Conservation (phyloP, 768 basidiomycete species). For the Lactarius akahatsu region DNA sequence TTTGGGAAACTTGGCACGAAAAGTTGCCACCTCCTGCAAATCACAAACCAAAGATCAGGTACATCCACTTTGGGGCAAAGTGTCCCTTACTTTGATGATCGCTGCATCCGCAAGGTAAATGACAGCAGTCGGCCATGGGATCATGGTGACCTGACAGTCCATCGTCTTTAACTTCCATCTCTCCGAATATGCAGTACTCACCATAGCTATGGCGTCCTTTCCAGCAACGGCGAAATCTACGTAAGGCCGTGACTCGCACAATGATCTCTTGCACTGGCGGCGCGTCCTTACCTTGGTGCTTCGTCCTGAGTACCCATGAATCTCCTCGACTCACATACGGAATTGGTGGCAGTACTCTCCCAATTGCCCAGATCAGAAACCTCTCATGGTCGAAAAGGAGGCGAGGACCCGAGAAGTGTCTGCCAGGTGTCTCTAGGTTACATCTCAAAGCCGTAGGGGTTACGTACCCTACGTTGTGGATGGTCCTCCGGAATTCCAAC, state of each 20-base stretch:
- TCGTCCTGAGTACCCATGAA: not conserved
- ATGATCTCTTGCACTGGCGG: no score
- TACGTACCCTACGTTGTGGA: not conserved
- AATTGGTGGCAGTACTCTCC: not conserved
- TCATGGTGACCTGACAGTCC: slow-evolving; percentile 4
- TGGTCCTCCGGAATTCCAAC: slow-evolving; percentile 12
- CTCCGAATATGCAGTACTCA: not conserved
- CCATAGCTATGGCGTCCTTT: slow-evolving; percentile 13
- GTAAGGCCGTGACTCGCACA: not conserved
- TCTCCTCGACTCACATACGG: not conserved
- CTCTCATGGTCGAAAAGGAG: not conserved
- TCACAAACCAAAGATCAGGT: slow-evolving; percentile 11
- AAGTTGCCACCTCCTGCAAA: slow-evolving; percentile 50
- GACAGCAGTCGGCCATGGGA: not conserved
- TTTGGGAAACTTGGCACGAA: slow-evolving; percentile 57
- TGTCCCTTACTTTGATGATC: slow-evolving; percentile 20
- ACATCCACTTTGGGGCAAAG: not conserved
- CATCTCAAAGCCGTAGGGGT: not conserved
- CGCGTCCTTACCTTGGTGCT: slow-evolving; percentile 12
- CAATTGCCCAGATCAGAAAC: not conserved
- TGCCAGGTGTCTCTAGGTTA: not conserved
- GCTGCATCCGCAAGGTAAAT: slow-evolving; percentile 22
- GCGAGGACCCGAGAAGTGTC: slow-evolving; percentile 13
- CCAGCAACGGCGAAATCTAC: slow-evolving; percentile 21
- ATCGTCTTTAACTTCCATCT: not conserved